Base-by-base conservation (phyloP, 2,329 filamentous ascomycete genomes). In the Thelonectria discophora region DNA sequence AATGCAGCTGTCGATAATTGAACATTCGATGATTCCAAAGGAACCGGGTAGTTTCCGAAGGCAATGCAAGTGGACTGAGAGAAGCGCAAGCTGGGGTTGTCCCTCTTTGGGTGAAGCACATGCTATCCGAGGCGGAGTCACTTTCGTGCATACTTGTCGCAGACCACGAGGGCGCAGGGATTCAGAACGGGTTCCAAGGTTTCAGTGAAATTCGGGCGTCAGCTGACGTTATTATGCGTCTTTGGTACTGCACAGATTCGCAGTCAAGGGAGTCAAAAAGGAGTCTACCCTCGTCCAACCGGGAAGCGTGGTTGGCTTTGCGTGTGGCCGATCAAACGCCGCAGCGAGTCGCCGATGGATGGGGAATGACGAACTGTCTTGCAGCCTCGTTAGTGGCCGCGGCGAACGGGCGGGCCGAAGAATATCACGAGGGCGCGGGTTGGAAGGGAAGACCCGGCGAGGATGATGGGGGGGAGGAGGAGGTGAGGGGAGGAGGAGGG, bases 1-100 rank as follows among this genome's bases (percentile, higher is more conserved):
- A 40, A 50, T 42, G 27, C 7, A 48, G n/a, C 45, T 61, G 47
- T 56, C 52, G 3, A 51, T 52, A 56, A 52, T 61, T 48, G 48
- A 49, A 24, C 21, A 24, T 24, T 24, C 21, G 32, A 30, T 30
- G 27, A 30, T 30, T 30, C 27, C 27, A 30, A 30, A 30, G 7
- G 5, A 30, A 30, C 27, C 27, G 27, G 27, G 27, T 30, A 30
- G 27, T 30, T 30, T 30, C 27, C 27, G 27, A 30, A 30, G 27
- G 27, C 5, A 7, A 7, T 7, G n/a, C n/a, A n/a, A n/a, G n/a
- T n/a, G n/a, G n/a, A 24, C 24, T 24, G 24, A 24, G 4, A 7
- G 7, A 7, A 24, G 24, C 24, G n/a, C n/a, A n/a, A 24, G 7
- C 24, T 24, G 4, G 24, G 24, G 24, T 24, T 4, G 5, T 30